Evolutionary conservation across 2,329 filamentous ascomycete species (phyloP).

Genomic region (Colletotrichum siamense): DNA sequence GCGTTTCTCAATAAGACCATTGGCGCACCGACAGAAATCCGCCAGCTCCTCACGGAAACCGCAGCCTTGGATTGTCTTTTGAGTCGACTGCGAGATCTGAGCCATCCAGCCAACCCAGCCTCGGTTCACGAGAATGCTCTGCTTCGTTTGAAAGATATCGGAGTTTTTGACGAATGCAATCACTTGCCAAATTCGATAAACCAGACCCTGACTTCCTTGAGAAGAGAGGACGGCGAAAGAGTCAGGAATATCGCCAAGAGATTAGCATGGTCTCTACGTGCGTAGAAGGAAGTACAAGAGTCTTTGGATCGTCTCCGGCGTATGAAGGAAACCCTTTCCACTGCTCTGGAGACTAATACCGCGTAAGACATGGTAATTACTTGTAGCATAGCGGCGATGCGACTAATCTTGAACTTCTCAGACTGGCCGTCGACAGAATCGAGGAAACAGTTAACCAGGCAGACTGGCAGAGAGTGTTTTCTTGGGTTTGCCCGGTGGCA

Average conservation of each 20-base stretch:
- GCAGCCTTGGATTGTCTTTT: not conserved
- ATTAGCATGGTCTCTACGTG: fast-evolving
- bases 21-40: not conserved
- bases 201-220: fast-evolving
- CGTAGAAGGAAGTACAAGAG: not conserved
- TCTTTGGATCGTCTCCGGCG: not conserved
- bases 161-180: not conserved
- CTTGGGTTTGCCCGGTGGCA: not conserved
- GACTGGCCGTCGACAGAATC: not conserved
- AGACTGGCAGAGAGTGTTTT: not conserved
- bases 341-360: fast-evolving
- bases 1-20: not conserved
- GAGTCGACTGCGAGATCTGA: not conserved
- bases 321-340: not conserved
- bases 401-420: no score
- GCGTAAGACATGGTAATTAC: no score
- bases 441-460: not conserved
- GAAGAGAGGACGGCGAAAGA: not conserved
- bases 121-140: not conserved
- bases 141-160: not conserved
- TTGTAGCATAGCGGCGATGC: no score
- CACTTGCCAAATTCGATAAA: not conserved
- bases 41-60: not conserved
- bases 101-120: fast-evolving
- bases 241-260: not conserved